Evolutionary conservation across 805 yeast species (phyloP).

Genomic region (Kazachstania bromeliacearum): DNA sequence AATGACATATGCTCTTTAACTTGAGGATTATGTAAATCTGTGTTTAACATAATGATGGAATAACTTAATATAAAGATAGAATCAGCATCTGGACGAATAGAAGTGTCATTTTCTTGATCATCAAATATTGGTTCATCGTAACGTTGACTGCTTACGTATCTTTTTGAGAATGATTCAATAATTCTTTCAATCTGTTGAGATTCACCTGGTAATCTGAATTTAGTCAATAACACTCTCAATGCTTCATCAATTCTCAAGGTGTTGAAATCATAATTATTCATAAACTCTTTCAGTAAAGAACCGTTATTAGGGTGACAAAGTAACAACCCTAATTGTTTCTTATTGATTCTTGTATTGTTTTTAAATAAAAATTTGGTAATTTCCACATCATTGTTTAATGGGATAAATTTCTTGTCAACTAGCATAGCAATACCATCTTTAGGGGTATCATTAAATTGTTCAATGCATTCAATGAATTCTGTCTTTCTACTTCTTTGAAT

Average conservation of each 20-base stretch:
- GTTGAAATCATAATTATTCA: slow-evolving; percentile 62
- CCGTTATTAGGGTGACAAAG: slow-evolving; percentile 66
- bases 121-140: slow-evolving; percentile 12
- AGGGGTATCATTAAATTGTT: slow-evolving; percentile 68
- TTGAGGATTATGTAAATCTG: slow-evolving; percentile 88
- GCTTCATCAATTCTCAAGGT: slow-evolving; percentile 89
- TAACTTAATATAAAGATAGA: slow-evolving; percentile 83
- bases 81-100: slow-evolving; percentile 69
- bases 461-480: slow-evolving; percentile 66
- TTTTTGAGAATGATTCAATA: slow-evolving; percentile 74
- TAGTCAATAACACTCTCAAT: slow-evolving; percentile 64
- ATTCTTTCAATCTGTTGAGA: slow-evolving; percentile 93
- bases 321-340: slow-evolving; percentile 77
- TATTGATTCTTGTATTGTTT: slow-evolving; percentile 74
- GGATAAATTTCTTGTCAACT: slow-evolving; percentile 54
- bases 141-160: slow-evolving; percentile 60
- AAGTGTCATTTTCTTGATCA: slow-evolving; percentile 26
- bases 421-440: slow-evolving; percentile 60
- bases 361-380: slow-evolving; percentile 70
- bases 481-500: slow-evolving; percentile 46
- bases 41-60: slow-evolving; percentile 88
- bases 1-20: slow-evolving; percentile 86
- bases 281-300: slow-evolving; percentile 52
- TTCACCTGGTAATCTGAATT: slow-evolving; percentile 93
- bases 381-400: slow-evolving; percentile 40